phyloP scores from a whole-genome alignment of 208 protist genomes.

The Blechomonas ayalai region DNA sequence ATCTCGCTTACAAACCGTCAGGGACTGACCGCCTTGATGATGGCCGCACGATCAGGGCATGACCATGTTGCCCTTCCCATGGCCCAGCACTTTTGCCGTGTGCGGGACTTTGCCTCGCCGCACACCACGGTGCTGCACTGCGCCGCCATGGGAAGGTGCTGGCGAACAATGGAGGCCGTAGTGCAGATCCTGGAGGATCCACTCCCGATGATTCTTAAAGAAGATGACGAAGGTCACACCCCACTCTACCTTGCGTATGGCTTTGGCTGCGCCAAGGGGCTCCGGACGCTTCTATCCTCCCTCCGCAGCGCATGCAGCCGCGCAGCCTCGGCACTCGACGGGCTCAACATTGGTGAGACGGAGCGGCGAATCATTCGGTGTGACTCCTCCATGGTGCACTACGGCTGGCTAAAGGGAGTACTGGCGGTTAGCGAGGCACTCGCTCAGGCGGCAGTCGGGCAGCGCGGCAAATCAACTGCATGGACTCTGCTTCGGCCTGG shows the following conservation, averaged over 20 bases:
- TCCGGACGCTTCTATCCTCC: slow-evolving; percentile 32
- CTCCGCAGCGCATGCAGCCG: slow-evolving; percentile 12
- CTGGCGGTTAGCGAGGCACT: slow-evolving; percentile 31
- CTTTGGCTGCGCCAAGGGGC: slow-evolving; percentile 47
- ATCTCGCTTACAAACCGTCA: slow-evolving; percentile 17
- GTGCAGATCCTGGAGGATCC: slow-evolving; percentile 14
- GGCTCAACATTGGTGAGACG: not conserved
- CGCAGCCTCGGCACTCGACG: slow-evolving; percentile 1
- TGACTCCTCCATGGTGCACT: slow-evolving; percentile 31
- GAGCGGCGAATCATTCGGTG: slow-evolving; percentile 6
- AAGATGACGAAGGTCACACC: slow-evolving; percentile 52
- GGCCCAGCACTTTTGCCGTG: slow-evolving; percentile 43
- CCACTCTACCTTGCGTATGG: slow-evolving; percentile 57
- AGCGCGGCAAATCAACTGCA: slow-evolving; percentile 5
- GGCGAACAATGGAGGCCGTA: slow-evolving; percentile 23
- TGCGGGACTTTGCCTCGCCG: slow-evolving; percentile 24
- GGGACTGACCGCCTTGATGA: slow-evolving; percentile 66
- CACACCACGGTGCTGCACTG: slow-evolving; percentile 69
- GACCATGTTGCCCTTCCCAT: slow-evolving; percentile 55
- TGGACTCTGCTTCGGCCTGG: not conserved
- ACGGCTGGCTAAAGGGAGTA: slow-evolving; percentile 60
- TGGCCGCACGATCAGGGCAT: slow-evolving; percentile 47
- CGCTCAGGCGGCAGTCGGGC: not conserved
- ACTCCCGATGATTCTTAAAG: slow-evolving; percentile 20
- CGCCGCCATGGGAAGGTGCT: slow-evolving; percentile 52